Conservation (phyloP, 768 basidiomycete species). For the Termitomyces titanicus region DNA sequence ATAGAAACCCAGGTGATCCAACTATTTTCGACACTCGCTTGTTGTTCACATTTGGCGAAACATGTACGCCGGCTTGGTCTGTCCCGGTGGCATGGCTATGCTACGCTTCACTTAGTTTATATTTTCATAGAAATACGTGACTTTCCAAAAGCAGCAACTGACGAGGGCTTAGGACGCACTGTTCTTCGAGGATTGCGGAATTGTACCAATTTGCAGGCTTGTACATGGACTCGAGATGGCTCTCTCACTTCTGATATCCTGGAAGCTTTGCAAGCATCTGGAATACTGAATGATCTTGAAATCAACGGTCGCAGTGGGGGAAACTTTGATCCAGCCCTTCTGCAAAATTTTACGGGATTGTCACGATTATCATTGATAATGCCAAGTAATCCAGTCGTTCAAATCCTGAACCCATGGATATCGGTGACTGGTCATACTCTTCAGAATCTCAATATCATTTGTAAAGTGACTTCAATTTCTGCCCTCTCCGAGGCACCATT, state of each 20-base stretch:
- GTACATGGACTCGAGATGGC: constrained; percentile 80
- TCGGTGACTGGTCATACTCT: constrained; percentile 40
- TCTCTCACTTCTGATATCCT: constrained; percentile 62
- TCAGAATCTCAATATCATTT: constrained; percentile 59
- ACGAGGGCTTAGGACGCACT: constrained; percentile 26
- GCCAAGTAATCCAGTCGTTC: constrained; percentile 58
- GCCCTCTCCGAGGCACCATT: neutral
- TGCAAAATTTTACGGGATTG: constrained; percentile 49
- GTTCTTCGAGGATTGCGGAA: constrained; percentile 54
- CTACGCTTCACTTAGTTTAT: neutral
- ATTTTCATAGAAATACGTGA: constrained; percentile 60
- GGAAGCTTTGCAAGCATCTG: constrained; percentile 39
- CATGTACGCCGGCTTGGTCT: constrained; percentile 2
- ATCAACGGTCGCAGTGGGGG: constrained; percentile 65
- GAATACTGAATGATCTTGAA: constrained; percentile 52
- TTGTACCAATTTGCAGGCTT: constrained; percentile 56
- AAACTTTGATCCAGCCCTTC: constrained; percentile 50
- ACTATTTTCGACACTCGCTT: constrained; percentile 60
- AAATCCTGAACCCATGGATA: constrained; percentile 50
- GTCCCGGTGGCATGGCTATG: constrained; percentile 13
- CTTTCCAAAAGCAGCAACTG: constrained; percentile 54
- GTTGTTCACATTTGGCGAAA: constrained; percentile 20
- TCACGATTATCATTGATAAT: constrained; percentile 66
- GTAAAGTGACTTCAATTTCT: constrained; percentile 47
- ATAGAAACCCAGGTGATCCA: constrained; percentile 49